These are phyloP conservation scores for Erythrobasidium yunnanense DNA, from an alignment of 768 basidiomycete species.

Conservation along the genomic window DNA sequence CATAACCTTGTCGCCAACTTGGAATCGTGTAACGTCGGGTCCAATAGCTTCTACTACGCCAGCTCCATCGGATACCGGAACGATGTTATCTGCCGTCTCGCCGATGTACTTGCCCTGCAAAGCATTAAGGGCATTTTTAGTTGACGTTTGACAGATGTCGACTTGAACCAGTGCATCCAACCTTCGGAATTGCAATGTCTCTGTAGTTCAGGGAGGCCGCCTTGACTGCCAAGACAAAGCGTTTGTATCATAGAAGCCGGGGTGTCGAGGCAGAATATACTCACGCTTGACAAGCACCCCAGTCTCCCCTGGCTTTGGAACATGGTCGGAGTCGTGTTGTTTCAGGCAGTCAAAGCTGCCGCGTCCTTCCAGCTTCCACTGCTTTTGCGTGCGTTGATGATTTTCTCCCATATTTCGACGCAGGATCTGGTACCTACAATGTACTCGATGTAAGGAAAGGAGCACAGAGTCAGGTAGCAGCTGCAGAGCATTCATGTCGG, in stretches of 20 bases:
- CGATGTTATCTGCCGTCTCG: background rate
- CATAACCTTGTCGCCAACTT: background rate
- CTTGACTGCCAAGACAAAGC: background rate
- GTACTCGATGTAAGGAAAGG: too few relatives aligned
- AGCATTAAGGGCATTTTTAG: background rate
- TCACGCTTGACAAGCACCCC: background rate
- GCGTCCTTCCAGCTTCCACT: background rate
- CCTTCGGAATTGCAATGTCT: background rate
- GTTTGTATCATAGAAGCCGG: too few relatives aligned
- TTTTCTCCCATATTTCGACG: background rate
- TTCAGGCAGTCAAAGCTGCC: background rate
- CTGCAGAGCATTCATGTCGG: too few relatives aligned
- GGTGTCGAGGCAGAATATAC: background rate
- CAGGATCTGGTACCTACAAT: too few relatives aligned
- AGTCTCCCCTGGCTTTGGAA: background rate
- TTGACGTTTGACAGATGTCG: background rate
- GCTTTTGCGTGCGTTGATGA: background rate
- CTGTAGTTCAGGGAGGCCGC: background rate
- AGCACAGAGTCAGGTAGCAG: too few relatives aligned
- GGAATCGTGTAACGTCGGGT: background rate
- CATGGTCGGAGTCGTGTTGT: background rate
- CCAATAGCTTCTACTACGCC: background rate
- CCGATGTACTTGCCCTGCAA: background rate
- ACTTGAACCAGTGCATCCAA: background rate
- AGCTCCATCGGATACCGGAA: slow-evolving; percentile 9